Evolutionary conservation across 345 rosid genomes (phyloP), one percentile per base, ranked within the genome.

Genomic region (Salix koriyanagi): DNA sequence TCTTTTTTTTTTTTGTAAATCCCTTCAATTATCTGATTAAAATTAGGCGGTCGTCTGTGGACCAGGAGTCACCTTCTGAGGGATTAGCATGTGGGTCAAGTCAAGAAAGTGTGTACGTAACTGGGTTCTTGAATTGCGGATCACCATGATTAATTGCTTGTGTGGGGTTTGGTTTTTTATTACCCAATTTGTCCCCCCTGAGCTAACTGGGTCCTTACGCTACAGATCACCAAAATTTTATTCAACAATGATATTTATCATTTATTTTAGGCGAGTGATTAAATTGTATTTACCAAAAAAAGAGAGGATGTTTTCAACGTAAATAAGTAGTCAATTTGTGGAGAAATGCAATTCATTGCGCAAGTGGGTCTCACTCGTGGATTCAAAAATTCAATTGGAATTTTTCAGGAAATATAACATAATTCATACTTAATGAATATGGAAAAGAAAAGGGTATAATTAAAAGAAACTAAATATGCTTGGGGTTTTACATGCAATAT

Each of bases 41-140:
- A 50, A 70, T 78, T 65, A 9, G 61, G 65, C 32, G 46, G 67
- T 78, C 65, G 37, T 36, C 37, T 67, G 76, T 78, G 65, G 75
- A 21, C 75, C 70, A 34, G 46, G 69, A 23, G 76, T 72, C 61
- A 65, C 72, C 67, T 44, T 36, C 7, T 30, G 4, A 25, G 70
- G 80, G 50, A n/a, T 66, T 66, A 72, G 32, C 76, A 73, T 73
- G 69, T 52, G 69, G 81, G 81, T 71, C 64, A 16, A 71, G 26
- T 65, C 65, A 34, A 39, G 30, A 70, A 30, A 46, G 19, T 62
- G 13, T 23, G 36, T 60, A 39, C 69, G 46, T 69, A 67, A 28
- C 48, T 67, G 37, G 50, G 10, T 42, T 0, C 32, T 18, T 13
- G 7, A 30, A 18, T 2, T 26, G 30, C 65, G 10, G n/a, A 19